Base-by-base conservation (phyloP, 371 early-diverging fungal genomes). In the Mucor indicus region DNA sequence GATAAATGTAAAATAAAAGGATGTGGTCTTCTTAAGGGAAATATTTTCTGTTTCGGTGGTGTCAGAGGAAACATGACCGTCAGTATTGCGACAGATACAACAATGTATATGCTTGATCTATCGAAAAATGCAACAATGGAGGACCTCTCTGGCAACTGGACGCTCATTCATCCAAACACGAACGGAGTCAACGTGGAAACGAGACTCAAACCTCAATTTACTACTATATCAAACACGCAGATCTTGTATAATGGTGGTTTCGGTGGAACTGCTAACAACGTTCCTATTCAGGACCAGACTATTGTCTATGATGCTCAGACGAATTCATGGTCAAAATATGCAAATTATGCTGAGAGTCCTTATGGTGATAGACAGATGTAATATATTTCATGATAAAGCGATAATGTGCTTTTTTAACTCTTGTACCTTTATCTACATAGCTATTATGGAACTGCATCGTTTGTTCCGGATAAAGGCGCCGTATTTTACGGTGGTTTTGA, bases 301-400 rank as follows among this genome's bases (percentile, higher is more conserved):
- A 35, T 44, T 10, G 23, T 23, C 1, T 44, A 44, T 15, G n/a
- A 44, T 16, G 45, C 16, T 8, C 15, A 35, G n/a, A 21, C 4
- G n/a, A 44, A 44, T 11, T 5, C 16, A 23, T 44, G 45, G 45
- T 4, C 16, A 7, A 23, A 21, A 16, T 16, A 23, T 4, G 5
- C 12, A 16, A 2, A 12, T 9, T 44, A 44, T 4, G 15, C 23
- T 9, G 45, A 44, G 16, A 15, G 22, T 8, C 45, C 45, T 23
- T 44, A 44, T n/a, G 45, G 45, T 12, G 16, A 21, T 4, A 32
- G 45, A 35, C 45, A 44, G 35, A 44, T 44, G 45, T 44, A 35
- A n/a, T 11, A n/a, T n/a, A n/a, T n/a, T n/a, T n/a, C n/a, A n/a
- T n/a, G n/a, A n/a, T n/a, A n/a, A n/a, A n/a, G n/a, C n/a, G n/a